Evolutionary conservation across 306 rosid species (phyloP).

Genomic region (Lagenaria siceraria): DNA sequence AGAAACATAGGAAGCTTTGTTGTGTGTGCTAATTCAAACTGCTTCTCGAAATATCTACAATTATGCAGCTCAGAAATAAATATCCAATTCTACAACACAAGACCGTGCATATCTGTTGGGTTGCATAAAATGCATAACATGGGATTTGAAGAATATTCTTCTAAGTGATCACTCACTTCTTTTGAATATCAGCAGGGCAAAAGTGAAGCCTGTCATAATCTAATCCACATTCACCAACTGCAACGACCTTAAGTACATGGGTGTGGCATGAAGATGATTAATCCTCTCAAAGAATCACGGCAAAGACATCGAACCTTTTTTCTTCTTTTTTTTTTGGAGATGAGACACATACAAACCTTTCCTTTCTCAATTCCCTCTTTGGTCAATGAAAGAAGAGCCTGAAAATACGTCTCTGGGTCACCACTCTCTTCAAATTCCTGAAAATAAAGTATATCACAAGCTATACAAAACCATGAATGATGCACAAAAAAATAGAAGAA

Average conservation of each 20-base stretch:
- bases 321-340: neutral
- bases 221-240: slow-evolving; percentile 94
- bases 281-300: neutral
- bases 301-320: neutral
- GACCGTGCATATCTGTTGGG: neutral
- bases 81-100: neutral
- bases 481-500: neutral
- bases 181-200: slow-evolving; percentile 81
- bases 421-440: slow-evolving; percentile 88
- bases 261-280: neutral
- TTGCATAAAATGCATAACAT: neutral
- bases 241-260: slow-evolving; percentile 49
- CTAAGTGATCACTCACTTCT: slow-evolving; percentile 37
- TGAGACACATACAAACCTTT: slow-evolving; percentile 32
- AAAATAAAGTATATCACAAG: slow-evolving; percentile 7
- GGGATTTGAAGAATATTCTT: slow-evolving; percentile 1
- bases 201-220: slow-evolving; percentile 93
- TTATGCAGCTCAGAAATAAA: slow-evolving; percentile 1
- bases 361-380: slow-evolving; percentile 90
- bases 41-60: slow-evolving; percentile 83
- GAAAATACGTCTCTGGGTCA: slow-evolving; percentile 84
- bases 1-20: slow-evolving; percentile 88
- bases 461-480: neutral
- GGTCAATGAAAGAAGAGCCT: slow-evolving; percentile 70
- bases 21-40: slow-evolving; percentile 65